Evolutionary conservation across 2,329 filamentous ascomycete species (phyloP).

Genomic region (Microdochium paspali): DNA sequence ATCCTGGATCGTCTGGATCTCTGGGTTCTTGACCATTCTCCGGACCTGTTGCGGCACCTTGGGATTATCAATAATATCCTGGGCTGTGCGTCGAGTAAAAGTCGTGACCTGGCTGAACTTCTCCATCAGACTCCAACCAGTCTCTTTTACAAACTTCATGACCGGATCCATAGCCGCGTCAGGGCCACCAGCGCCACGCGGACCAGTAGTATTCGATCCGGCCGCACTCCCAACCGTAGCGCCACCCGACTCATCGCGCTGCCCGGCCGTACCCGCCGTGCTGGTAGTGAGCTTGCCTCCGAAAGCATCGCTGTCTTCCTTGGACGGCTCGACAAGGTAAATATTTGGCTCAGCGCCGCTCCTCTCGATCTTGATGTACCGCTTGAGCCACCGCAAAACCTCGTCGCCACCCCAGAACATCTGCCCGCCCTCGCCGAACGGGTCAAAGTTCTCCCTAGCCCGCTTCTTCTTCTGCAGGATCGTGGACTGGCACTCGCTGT

Average conservation of each 20-base stretch:
- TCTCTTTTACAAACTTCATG: constrained; percentile 87
- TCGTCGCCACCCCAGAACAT: constrained; percentile 99
- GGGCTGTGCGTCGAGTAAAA: constrained; percentile 84
- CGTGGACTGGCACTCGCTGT: constrained; percentile 91
- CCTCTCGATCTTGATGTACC: constrained; percentile 74
- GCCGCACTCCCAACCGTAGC: constrained; percentile 21
- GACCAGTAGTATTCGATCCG: constrained; percentile 23
- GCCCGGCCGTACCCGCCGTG: constrained; percentile 31
- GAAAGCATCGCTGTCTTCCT: constrained; percentile 78
- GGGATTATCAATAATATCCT: constrained; percentile 85
- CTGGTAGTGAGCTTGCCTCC: constrained; percentile 48
- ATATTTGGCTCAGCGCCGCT: constrained; percentile 82
- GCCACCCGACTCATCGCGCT: constrained; percentile 24
- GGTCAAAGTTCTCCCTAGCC: constrained; percentile 77
- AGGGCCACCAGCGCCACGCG: constrained; percentile 26
- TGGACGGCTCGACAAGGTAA: constrained; percentile 79
- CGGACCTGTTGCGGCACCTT: constrained; percentile 83
- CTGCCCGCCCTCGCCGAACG: constrained; percentile 73
- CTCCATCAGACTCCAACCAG: constrained; percentile 92
- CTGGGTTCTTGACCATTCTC: constrained; percentile 77
- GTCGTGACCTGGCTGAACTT: constrained; percentile 96
- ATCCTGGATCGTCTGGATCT: constrained; percentile 90
- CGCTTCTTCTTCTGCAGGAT: constrained; percentile 88
- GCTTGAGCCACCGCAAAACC: constrained; percentile 79
- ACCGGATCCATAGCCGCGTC: constrained; percentile 86